Conservation (phyloP, 1,139 yeast genomes). For the Magnusiomyces tetraspermus region DNA sequence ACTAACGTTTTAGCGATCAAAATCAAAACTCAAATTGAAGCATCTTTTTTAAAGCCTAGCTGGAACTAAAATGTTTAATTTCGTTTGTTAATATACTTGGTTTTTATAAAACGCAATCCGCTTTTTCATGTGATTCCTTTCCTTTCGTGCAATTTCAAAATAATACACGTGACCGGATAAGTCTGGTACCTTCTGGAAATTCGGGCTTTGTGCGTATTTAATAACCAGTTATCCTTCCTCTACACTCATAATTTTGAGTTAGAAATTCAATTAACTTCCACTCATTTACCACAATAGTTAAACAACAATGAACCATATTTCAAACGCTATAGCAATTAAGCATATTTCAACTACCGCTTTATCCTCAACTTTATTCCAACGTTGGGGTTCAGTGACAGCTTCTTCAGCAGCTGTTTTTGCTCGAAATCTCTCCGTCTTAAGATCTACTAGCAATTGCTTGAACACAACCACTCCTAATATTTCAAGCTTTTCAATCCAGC, state of each 20-base stretch:
- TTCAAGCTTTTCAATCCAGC: neutral
- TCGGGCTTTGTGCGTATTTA: neutral
- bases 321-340: neutral
- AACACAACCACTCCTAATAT: neutral
- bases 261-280: neutral
- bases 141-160: neutral
- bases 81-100: too few species aligned
- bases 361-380: neutral
- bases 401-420: neutral
- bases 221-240: neutral
- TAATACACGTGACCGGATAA: neutral
- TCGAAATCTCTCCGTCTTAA: neutral
- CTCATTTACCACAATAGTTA: neutral
- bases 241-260: neutral
- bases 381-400: neutral
- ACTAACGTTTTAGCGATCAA: too few species aligned
- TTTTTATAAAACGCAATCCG: too few species aligned
- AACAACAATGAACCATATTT: neutral
- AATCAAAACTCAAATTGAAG: too few species aligned
- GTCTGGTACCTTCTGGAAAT: neutral
- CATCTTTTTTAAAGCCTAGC: too few species aligned
- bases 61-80: too few species aligned
- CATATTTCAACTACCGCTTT: neutral
- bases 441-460: neutral
- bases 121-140: neutral